phyloP scores from a whole-genome alignment of 2,329 filamentous ascomycete species.

The Venturiaceae sp. region DNA sequence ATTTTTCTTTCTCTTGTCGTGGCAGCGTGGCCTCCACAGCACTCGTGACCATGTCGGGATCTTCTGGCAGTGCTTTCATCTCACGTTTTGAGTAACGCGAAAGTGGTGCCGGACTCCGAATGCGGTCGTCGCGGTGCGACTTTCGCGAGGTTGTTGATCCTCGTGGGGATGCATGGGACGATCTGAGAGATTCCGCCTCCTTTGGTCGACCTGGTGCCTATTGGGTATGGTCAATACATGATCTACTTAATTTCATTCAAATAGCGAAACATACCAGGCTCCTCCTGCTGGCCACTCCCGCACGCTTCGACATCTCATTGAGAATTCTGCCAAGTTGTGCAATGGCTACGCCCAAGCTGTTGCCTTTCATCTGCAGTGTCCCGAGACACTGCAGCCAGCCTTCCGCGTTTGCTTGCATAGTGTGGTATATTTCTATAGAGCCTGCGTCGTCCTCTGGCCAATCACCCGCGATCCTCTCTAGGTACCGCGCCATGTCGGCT shows the following conservation, averaged over 20 bases:
- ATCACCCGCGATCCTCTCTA: conserved; percentile 55
- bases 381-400: conserved; percentile 79
- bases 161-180: background rate
- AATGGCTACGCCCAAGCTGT: conserved; percentile 59
- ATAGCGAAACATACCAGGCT: background rate
- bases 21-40: background rate
- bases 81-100: background rate
- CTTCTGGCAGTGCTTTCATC: conserved; percentile 1
- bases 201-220: background rate
- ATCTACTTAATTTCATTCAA: background rate
- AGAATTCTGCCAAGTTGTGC: conserved; percentile 67
- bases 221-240: background rate
- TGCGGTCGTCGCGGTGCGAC: background rate
- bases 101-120: background rate
- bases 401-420: conserved; percentile 88
- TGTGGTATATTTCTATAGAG: conserved; percentile 65
- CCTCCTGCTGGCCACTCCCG: conserved; percentile 65
- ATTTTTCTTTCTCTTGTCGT: background rate
- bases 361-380: conserved; percentile 63
- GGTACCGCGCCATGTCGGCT: conserved; percentile 65
- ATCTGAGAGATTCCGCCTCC: background rate
- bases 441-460: conserved; percentile 49
- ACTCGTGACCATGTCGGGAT: background rate
- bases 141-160: background rate
- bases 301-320: conserved; percentile 76